A percentile compares a stretch with the other conserved stretches of the same genome.
Evolutionary conservation across 2,329 filamentous ascomycete genomes (phyloP).

Genomic region (Pestalotiopsis fici): DNA sequence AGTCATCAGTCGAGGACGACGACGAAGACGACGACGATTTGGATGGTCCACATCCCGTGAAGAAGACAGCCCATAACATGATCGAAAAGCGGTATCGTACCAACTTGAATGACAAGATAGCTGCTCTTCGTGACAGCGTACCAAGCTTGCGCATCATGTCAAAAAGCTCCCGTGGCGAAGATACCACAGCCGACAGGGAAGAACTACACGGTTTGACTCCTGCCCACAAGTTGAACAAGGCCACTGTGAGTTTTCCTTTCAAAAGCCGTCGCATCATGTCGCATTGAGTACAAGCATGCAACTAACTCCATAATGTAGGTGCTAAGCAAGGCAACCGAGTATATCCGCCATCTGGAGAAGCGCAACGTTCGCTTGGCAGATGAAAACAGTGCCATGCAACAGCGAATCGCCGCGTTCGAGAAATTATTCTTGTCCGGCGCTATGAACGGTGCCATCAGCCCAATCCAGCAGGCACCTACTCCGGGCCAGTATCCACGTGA

Average conservation of each 20-base stretch:
- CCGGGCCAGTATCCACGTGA: conserved; percentile 54
- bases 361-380: conserved; percentile 80
- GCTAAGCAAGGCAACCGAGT: conserved; percentile 92
- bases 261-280: too few relatives aligned
- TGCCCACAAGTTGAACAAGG: conserved; percentile 95
- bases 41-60: conserved; percentile 59
- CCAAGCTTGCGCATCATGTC: conserved; percentile 85
- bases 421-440: conserved; percentile 81
- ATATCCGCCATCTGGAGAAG: conserved; percentile 92
- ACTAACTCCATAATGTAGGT: conserved; percentile 45
- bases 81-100: conserved; percentile 97
- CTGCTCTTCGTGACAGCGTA: conserved; percentile 86
- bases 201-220: conserved; percentile 81
- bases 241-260: conserved; percentile 61
- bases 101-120: conserved; percentile 96
- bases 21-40: conserved; percentile 64
- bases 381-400: conserved; percentile 79
- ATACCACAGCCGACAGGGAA: conserved; percentile 73
- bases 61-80: conserved; percentile 98
- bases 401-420: conserved; percentile 72
- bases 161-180: conserved; percentile 68
- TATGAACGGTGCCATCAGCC: conserved; percentile 61
- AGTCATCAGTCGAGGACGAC: conserved; percentile 62
- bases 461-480: conserved; percentile 52
- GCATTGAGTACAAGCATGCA: conserved; percentile 15